Base-by-base conservation (phyloP, 345 rosid genomes). In the Populus davidiana region DNA sequence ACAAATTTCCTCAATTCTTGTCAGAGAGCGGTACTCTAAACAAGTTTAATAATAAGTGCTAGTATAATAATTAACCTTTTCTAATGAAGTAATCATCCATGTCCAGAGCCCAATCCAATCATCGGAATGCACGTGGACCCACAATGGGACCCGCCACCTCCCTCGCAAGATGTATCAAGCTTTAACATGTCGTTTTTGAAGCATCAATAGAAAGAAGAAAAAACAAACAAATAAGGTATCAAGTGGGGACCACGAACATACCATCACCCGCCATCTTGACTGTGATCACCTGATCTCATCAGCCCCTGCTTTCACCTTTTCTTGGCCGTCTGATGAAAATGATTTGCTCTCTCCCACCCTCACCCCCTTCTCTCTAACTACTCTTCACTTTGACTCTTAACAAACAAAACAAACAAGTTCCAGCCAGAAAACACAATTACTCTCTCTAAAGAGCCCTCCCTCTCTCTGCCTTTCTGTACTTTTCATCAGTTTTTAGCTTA, bases 261-360 rank as follows among this genome's bases (percentile, higher is more conserved):
- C 62, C 70, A 10, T 77, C 81, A 82, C 84, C 76, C 82, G 83
- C 80, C 85, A 79, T 82, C 77, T 65, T 43, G 54, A 83, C 50
- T 75, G 82, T 84, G 52, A 81, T 86, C 72, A 67, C 78, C 61
- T 2, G 71, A 69, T 77, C 33, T 4, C 59, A 3, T 66, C 59
- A 29, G 14, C n/a, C 5, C 35, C 82, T 69, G 33, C 52, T 59
- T 77, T 75, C 29, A 2, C 29, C 11, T 59, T 59, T 59, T 59
- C 25, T 75, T 39, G 49, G 80, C 91, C 93, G 89, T 86, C 71
- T 1, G 93, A 86, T 89, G 75, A 66, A 73, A 63, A 47, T 73
- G 69, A 56, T 79, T 63, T 63, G 67, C 59, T 8, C 81, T 67
- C 71, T 67, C 49, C 52, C 78, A 25, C 67, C 44, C 72, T 74